Evolutionary conservation across 108 stramenopile genomes (phyloP), one percentile per base, ranked within the genome.

Genomic region (Cyclotella choctawhatcheeana): DNA sequence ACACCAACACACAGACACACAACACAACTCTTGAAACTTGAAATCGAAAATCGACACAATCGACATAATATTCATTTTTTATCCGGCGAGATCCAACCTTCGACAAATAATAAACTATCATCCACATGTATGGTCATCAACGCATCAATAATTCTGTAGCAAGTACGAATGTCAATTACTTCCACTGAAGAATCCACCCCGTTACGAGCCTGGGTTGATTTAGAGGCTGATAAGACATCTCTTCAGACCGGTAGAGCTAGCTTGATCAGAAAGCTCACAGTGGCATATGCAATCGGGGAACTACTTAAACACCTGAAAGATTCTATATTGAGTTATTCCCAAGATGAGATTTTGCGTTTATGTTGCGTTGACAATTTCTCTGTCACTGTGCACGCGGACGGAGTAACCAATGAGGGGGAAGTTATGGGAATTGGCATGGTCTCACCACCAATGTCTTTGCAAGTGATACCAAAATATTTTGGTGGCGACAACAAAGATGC

Each of bases 241-340:
- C 64, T 24, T 1, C 40, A 1, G 22, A n/a, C n/a, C n/a, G n/a
- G n/a, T n/a, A 64, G 33, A 30, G 45, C 44, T 1, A 26, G 18
- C 5, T 24, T 77, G 1, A 5, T 77, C n/a, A 47, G 77, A 58
- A 67, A 60, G 34, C 47, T 69, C 26, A 79, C 71, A 17, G 64
- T 72, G 30, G 70, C 71, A 54, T 79, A 72, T 52, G 77, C 63
- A n/a, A 67, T 79, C 14, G 58, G 63, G 13, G 40, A 79, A 26
- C 48, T 79, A 47, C 32, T 79, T 22, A 14, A 58, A 62, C 71
- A 52, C 29, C 40, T 55, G 22, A 58, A 52, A 37, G 14, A 20
- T 20, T 18, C 27, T 32, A 31, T 30, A 30, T 17, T 0, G 2
- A 44, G 27, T 44, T 60, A 58, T 6, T 52, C 69, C 0, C 26